These are phyloP conservation scores for Boletus eberwhitei DNA, from an alignment of 768 basidiomycete species.

Conservation along the genomic window DNA sequence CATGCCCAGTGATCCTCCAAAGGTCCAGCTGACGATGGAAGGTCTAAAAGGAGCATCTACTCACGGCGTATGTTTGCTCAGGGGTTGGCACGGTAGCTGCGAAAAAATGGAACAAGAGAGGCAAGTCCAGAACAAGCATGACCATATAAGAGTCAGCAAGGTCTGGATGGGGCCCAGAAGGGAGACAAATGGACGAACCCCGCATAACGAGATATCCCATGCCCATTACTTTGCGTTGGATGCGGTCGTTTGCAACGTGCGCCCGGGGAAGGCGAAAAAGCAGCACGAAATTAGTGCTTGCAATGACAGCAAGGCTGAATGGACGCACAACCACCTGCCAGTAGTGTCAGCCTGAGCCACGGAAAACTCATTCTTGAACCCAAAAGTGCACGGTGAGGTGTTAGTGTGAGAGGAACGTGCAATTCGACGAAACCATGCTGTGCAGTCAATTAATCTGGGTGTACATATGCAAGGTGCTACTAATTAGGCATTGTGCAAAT, in stretches of 20 bases:
- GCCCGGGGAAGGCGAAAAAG: not conserved
- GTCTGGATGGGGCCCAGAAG: not conserved
- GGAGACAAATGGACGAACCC: slow-evolving; percentile 37
- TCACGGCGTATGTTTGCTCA: slow-evolving; percentile 35
- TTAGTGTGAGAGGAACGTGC: not conserved
- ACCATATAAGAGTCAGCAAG: slow-evolving; percentile 5
- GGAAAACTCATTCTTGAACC: slow-evolving; percentile 46
- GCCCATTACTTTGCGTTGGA: slow-evolving; percentile 43
- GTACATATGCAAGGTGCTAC: slow-evolving; percentile 6
- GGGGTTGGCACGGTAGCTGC: slow-evolving; percentile 36
- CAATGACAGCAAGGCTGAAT: not conserved
- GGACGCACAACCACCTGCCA: slow-evolving; percentile 47
- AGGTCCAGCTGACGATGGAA: not conserved
- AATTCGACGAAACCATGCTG: slow-evolving; percentile 4
- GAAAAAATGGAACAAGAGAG: not conserved
- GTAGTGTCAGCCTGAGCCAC: slow-evolving; percentile 51
- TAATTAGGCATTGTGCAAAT: slow-evolving; percentile 8
- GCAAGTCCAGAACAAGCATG: not conserved
- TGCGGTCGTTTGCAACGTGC: not conserved
- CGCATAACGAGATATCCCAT: slow-evolving; percentile 60
- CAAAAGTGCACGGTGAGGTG: not conserved
- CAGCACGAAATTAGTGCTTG: slow-evolving; percentile 5
- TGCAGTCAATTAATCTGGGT: slow-evolving; percentile 16
- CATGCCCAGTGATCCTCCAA: not conserved
- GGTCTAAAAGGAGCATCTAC: slow-evolving; percentile 7